A percentile compares a stretch with the other conserved stretches of the same genome.
Evolutionary conservation across 345 rosid genomes (phyloP).

Genomic region (Lumnitzera racemosa): DNA sequence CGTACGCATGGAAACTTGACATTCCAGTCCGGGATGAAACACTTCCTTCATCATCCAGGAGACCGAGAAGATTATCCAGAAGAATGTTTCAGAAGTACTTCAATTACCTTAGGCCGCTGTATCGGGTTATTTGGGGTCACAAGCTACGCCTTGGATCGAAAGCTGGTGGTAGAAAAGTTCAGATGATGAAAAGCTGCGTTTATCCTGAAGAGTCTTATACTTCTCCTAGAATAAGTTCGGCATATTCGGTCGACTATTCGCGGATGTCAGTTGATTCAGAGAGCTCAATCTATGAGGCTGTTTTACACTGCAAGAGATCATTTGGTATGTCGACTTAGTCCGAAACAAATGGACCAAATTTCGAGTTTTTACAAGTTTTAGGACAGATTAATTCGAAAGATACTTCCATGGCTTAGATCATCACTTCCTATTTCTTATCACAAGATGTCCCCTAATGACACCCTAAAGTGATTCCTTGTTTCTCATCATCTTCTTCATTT

Average conservation of each 20-base stretch:
- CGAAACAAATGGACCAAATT: background rate
- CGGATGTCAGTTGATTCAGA: constrained; percentile 79
- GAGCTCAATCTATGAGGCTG: constrained; percentile 87
- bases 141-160: constrained; percentile 29
- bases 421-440: too few species aligned
- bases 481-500: too few species aligned
- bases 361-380: too few species aligned
- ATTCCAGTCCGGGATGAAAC: constrained; percentile 13
- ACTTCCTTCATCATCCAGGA: constrained; percentile 24
- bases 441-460: too few species aligned
- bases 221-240: constrained; percentile 60
- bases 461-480: too few species aligned
- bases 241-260: constrained; percentile 47
- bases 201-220: constrained; percentile 36
- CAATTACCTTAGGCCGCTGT: constrained; percentile 61
- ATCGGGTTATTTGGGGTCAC: constrained; percentile 32
- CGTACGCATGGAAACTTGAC: constrained; percentile 14
- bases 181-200: constrained; percentile 29
- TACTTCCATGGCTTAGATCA: too few species aligned
- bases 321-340: constrained; percentile 30
- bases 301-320: constrained; percentile 94
- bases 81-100: constrained; percentile 53
- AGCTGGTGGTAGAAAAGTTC: constrained; percentile 23
- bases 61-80: constrained; percentile 45
- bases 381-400: too few species aligned